These are phyloP conservation scores for Tuber magnatum DNA, from an alignment of 495 filamentous ascomycete genomes.

Conservation along the genomic window DNA sequence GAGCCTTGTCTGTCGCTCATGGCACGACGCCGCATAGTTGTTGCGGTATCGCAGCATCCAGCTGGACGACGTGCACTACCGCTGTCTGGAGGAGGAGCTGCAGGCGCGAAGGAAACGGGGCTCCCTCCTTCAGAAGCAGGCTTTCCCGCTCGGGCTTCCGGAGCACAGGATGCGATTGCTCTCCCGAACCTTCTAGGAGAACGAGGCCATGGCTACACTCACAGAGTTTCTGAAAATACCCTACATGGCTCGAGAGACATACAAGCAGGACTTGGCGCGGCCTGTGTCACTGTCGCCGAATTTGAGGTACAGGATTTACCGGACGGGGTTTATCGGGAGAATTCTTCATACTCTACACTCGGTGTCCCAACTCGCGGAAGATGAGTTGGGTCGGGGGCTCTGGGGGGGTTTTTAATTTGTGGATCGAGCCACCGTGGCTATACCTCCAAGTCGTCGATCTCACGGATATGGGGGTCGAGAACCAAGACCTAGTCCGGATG, in stretches of 20 bases:
- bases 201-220: conserved; percentile 55
- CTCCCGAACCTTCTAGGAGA: conserved; percentile 70
- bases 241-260: conserved; percentile 92
- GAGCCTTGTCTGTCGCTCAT: conserved; percentile 62
- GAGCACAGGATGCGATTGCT: conserved; percentile 68
- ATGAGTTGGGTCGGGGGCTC: conserved; percentile 77
- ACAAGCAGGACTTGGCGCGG: conserved; percentile 73
- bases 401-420: conserved; percentile 68
- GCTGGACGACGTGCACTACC: conserved; percentile 93
- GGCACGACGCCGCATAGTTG: conserved; percentile 44
- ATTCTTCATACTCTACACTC: conserved; percentile 70
- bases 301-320: conserved; percentile 82
- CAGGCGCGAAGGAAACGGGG: conserved; percentile 67
- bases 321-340: conserved; percentile 74
- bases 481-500: conserved; percentile 60
- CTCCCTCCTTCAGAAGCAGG: conserved; percentile 63
- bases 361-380: conserved; percentile 74
- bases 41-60: conserved; percentile 78
- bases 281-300: conserved; percentile 78
- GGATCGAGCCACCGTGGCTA: conserved; percentile 60
- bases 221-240: conserved; percentile 79
- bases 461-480: conserved; percentile 63
- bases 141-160: conserved; percentile 68
- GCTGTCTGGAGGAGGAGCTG: conserved; percentile 72
- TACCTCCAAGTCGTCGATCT: conserved; percentile 76